phyloP scores from a whole-genome alignment of 2,329 filamentous ascomycete species.

The Aspergillus jensenii region DNA sequence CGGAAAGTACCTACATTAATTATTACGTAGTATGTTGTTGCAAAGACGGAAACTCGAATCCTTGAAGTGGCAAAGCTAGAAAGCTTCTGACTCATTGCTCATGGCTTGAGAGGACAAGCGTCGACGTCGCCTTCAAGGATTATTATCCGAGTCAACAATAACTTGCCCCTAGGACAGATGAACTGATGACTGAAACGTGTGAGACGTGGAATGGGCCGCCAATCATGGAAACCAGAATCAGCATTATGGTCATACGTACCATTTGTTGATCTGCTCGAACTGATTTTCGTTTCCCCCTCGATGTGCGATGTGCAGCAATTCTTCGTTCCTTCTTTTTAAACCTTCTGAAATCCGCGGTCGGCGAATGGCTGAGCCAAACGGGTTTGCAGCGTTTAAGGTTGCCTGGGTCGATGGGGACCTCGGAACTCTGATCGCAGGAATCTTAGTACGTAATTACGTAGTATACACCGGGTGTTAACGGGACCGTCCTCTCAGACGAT shows the following conservation, averaged over 20 bases:
- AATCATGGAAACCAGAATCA: slow-evolving; percentile 1
- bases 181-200: not conserved
- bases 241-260: slow-evolving; percentile 3
- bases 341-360: not conserved
- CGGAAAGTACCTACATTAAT: not conserved
- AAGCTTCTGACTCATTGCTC: not conserved
- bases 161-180: slow-evolving; percentile 1
- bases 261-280: slow-evolving; percentile 6
- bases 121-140: slow-evolving; percentile 1
- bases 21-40: not conserved
- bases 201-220: not conserved
- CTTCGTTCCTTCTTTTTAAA: not conserved
- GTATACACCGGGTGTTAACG: slow-evolving; percentile 11
- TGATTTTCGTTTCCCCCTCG: slow-evolving; percentile 1
- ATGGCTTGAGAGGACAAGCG: not conserved
- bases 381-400: slow-evolving; percentile 6
- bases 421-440: not conserved
- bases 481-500: not conserved
- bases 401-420: slow-evolving; percentile 3
- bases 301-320: slow-evolving; percentile 1
- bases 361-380: not conserved
- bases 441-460: not conserved
- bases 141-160: slow-evolving; percentile 1
- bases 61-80: not conserved
- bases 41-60: not conserved